These are phyloP conservation scores for Phytophthora gonapodyides DNA, from an alignment of 352 stramenopile genomes.

Conservation along the genomic window DNA sequence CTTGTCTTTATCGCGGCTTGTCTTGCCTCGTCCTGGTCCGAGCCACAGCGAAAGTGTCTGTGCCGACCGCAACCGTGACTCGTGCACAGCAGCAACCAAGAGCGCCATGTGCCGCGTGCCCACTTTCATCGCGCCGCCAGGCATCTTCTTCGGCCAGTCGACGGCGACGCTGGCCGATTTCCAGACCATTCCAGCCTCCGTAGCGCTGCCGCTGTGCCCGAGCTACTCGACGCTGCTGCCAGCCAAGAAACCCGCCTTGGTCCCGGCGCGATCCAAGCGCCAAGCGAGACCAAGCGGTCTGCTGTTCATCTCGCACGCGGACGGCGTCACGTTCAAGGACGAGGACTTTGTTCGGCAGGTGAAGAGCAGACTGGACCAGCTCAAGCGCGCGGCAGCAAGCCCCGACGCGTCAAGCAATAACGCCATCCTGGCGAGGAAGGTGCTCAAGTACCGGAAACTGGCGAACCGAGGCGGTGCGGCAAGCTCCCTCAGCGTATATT, in stretches of 20 bases:
- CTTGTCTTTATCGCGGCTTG: no score
- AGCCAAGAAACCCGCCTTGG: not conserved
- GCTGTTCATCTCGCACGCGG: not conserved
- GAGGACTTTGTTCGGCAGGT: conserved; percentile 1
- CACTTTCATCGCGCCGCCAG: not conserved
- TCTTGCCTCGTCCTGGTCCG: not conserved
- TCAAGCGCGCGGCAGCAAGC: not conserved
- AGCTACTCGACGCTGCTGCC: not conserved
- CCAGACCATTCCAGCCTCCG: not conserved
- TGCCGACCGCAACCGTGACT: not conserved
- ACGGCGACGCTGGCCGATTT: conserved; percentile 5
- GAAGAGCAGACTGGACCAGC: not conserved
- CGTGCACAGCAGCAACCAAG: not conserved
- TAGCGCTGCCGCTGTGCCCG: not conserved
- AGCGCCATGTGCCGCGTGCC: conserved; percentile 3
- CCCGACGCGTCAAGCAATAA: conserved; percentile 5
- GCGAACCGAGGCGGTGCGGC: no score
- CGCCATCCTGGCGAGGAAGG: not conserved
- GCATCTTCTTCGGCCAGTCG: conserved; percentile 3
- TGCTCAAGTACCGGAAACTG: conserved; percentile 9
- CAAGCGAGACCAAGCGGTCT: not conserved
- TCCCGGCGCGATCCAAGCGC: not conserved
- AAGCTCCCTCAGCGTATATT: not conserved
- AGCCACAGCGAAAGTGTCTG: not conserved
- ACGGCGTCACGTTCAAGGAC: conserved; percentile 9